Evolutionary conservation across 345 rosid genomes (phyloP).

Genomic region (Bruguiera parviflora): DNA sequence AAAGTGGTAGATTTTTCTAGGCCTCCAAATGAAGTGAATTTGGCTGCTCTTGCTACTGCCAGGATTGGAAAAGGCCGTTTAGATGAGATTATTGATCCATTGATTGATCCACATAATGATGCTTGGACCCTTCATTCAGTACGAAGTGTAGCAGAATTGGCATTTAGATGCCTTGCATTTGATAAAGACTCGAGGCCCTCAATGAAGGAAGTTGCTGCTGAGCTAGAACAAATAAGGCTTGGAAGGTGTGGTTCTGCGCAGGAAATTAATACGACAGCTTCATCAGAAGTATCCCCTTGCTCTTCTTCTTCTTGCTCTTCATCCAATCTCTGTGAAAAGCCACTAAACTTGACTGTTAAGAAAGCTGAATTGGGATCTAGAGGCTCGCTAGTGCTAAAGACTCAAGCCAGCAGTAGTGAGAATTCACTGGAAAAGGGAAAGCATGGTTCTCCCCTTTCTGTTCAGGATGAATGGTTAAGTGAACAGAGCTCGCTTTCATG

Average conservation of each 20-base stretch:
- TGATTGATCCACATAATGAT: slow-evolving; percentile 33
- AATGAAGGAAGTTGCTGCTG: slow-evolving; percentile 56
- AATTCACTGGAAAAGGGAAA: slow-evolving; percentile 24
- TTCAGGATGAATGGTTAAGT: slow-evolving; percentile 44
- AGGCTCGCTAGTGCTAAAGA: slow-evolving; percentile 10
- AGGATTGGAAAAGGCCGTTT: slow-evolving; percentile 51
- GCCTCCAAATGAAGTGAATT: slow-evolving; percentile 50
- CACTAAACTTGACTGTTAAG: slow-evolving; percentile 16
- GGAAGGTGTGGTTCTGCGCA: slow-evolving; percentile 24
- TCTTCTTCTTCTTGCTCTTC: slow-evolving; percentile 33
- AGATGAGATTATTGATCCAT: slow-evolving; percentile 58
- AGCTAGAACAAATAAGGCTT: slow-evolving; percentile 42
- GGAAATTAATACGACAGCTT: slow-evolving; percentile 21
- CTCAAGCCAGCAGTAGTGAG: slow-evolving; percentile 13
- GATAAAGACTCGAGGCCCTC: slow-evolving; percentile 65
- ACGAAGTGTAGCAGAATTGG: slow-evolving; percentile 56
- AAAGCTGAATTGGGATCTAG: slow-evolving; percentile 15
- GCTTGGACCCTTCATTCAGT: slow-evolving; percentile 44
- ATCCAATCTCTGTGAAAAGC: slow-evolving; percentile 30
- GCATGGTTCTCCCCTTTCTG: slow-evolving; percentile 38
- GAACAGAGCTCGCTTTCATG: slow-evolving; percentile 60
- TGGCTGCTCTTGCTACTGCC: slow-evolving; percentile 56
- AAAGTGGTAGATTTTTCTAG: slow-evolving; percentile 64
- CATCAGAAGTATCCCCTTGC: slow-evolving; percentile 18
- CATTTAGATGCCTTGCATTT: slow-evolving; percentile 71